Evolutionary conservation across 345 rosid species (phyloP).

Genomic region (Diplotaxis tenuifolia): DNA sequence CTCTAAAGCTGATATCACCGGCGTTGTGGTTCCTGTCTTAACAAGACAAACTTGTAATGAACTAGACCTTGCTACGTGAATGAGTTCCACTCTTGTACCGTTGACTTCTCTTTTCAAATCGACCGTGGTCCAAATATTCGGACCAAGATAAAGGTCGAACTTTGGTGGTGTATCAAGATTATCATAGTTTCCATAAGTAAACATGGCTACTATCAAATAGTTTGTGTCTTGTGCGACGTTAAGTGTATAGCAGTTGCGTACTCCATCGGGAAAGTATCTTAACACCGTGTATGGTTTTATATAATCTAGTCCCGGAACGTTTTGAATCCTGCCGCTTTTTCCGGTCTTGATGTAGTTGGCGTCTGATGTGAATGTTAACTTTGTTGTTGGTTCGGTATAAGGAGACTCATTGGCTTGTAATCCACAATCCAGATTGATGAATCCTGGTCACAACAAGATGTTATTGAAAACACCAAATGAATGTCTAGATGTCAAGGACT

Average conservation of each 20-base stretch:
- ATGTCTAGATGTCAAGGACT: neutral
- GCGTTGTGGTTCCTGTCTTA: conserved; percentile 36
- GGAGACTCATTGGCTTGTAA: conserved; percentile 26
- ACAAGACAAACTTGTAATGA: conserved; percentile 32
- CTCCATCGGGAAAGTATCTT: conserved; percentile 34
- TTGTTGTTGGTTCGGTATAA: conserved; percentile 29
- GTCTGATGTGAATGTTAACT: conserved; percentile 30
- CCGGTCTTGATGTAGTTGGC: conserved; percentile 18
- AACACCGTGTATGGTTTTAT: conserved; percentile 29
- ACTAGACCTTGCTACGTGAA: conserved; percentile 20
- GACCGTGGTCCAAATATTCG: conserved; percentile 34
- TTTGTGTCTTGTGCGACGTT: conserved; percentile 14
- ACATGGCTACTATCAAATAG: conserved; percentile 30
- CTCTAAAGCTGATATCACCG: conserved; percentile 39
- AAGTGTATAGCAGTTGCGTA: conserved; percentile 32
- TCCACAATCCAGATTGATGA: conserved; percentile 36
- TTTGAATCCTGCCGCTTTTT: conserved; percentile 20
- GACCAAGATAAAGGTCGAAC: conserved; percentile 35
- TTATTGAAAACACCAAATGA: neutral
- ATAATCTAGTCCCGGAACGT: neutral
- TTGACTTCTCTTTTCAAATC: conserved; percentile 6
- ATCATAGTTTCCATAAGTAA: conserved; percentile 37
- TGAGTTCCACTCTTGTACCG: conserved; percentile 26
- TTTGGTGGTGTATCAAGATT: conserved; percentile 10
- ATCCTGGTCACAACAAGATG: conserved; percentile 11